A percentile compares a stretch with the other conserved stretches of the same genome.
Conservation (phyloP, 257 asterid genomes). For the Solanum gracilifrons region DNA sequence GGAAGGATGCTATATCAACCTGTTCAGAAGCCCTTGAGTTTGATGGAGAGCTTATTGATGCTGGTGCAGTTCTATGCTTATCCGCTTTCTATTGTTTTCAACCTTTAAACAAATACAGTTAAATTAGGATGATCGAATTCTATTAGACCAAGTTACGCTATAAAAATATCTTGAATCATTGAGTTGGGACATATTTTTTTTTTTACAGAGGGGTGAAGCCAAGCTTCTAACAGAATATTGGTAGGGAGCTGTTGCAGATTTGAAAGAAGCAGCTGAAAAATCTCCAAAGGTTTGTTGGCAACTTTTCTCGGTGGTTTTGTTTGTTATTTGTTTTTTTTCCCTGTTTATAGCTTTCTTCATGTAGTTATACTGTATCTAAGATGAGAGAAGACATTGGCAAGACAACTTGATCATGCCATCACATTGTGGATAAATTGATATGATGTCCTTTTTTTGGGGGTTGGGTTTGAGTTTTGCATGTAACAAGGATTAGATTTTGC, state of each 20-base stretch:
- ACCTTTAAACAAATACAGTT: neutral
- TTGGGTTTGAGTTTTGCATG: no score
- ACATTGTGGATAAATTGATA: neutral
- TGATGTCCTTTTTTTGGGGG: neutral
- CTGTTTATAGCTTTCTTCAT: neutral
- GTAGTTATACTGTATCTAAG: neutral
- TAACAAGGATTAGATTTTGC: no score
- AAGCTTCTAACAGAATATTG: conserved; percentile 82
- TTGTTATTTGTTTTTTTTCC: neutral
- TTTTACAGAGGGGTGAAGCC: conserved; percentile 76
- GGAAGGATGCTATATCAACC: conserved; percentile 71
- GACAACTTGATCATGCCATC: neutral
- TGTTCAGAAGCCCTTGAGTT: conserved; percentile 75
- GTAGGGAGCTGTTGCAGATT: conserved; percentile 92
- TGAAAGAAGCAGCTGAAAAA: conserved; percentile 80
- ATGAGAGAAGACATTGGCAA: neutral
- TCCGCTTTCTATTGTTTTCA: neutral
- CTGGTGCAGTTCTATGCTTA: conserved; percentile 53
- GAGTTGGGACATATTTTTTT: neutral
- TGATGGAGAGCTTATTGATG: conserved; percentile 76
- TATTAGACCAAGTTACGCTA: neutral
- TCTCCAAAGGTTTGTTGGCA: conserved; percentile 66
- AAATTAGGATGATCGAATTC: neutral
- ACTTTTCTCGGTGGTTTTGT: neutral
- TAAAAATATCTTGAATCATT: neutral